A percentile compares a stretch with the other conserved stretches of the same genome.
These are phyloP conservation scores for Diaporthe sp. DNA, from an alignment of 2,329 filamentous ascomycete species.

Conservation along the genomic window DNA sequence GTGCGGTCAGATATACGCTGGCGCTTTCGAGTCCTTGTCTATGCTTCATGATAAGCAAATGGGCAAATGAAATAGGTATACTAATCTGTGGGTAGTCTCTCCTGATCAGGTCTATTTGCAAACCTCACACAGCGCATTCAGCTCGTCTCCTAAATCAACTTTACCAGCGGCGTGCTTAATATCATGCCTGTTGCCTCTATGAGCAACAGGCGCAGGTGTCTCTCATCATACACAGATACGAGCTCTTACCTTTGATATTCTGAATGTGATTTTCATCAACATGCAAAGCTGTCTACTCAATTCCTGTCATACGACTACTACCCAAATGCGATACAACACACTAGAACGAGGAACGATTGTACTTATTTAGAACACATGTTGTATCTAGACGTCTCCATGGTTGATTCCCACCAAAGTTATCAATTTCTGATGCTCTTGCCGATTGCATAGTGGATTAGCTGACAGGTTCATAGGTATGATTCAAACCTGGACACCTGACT, in stretches of 20 bases:
- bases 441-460: too few relatives aligned
- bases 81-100: too few relatives aligned
- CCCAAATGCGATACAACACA: neutral
- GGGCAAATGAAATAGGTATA: too few relatives aligned
- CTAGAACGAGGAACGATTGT: neutral
- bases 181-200: neutral
- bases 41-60: too few relatives aligned
- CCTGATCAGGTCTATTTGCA: neutral
- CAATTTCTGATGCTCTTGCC: neutral
- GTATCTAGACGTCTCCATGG: neutral
- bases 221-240: neutral
- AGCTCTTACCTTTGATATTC: neutral
- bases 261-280: neutral
- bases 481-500: too few relatives aligned
- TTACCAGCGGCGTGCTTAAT: neutral
- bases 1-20: neutral
- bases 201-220: neutral
- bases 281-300: neutral
- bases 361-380: neutral
- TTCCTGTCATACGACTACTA: neutral
- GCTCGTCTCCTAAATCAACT: neutral
- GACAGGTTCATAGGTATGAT: neutral
- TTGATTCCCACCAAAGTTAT: neutral
- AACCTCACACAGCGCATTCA: too few relatives aligned
- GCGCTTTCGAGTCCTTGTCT: neutral